Base-by-base conservation (phyloP, 106 monocot genomes). In the Alisma plantagoaquatica region DNA sequence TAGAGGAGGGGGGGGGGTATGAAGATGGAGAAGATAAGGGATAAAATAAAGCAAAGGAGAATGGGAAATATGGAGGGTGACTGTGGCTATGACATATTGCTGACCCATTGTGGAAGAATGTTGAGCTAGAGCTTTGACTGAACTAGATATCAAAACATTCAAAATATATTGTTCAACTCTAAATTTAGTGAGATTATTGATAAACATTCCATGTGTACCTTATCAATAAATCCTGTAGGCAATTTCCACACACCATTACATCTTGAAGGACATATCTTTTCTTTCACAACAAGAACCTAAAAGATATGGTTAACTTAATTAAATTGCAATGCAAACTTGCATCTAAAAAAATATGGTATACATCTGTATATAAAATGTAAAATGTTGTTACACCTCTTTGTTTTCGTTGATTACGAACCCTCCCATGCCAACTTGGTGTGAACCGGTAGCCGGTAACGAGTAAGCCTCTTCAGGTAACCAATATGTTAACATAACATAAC, bases 181-280 rank as follows among this genome's bases (percentile, higher is more conserved):
- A n/a, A n/a, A n/a, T n/a, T n/a, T n/a, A n/a, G n/a, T n/a, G n/a
- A n/a, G n/a, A n/a, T n/a, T n/a, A n/a, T n/a, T n/a, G n/a, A n/a
- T n/a, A n/a, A n/a, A n/a, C n/a, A n/a, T n/a, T n/a, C n/a, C n/a
- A 2, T 12, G 14, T 10, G 14, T 51, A 91, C 91, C 85, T 91
- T 82, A 54, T 92, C 61, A n/a, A 82, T 61, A 63, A 82, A 60
- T 53, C 92, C 92, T 2, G 92, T 82, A 12, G 92, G 92, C 21
- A 92, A 41, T 61, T 92, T 92, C 86, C 86, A 92, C 54, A 92
- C 45, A 41, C 78, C 86, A 53, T 73, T 82, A 66, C 86, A 92
- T 45, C 71, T 76, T 31, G 65, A 49, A 46, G 82, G 86, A 46
- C 92, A 78, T 60, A 59, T 75, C 64, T 73, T 82, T 70, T 92